Evolutionary conservation across 2,329 filamentous ascomycete species (phyloP).

Genomic region (Beauveria brongniartii): DNA sequence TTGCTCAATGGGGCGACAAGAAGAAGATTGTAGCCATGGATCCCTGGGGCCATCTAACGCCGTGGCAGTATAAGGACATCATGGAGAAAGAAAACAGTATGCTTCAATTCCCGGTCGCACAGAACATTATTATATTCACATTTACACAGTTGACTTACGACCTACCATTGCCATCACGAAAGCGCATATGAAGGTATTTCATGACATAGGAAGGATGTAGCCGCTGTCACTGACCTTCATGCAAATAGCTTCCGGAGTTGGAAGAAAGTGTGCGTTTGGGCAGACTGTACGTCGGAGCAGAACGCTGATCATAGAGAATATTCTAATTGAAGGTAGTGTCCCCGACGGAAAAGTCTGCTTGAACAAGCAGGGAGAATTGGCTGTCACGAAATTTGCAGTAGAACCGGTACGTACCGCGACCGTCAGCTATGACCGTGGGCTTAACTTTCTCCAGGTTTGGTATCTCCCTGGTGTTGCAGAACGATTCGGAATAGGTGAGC

Average conservation of each 20-base stretch:
- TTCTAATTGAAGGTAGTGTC: conserved; percentile 27
- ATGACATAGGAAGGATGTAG: not conserved
- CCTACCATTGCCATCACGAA: conserved; percentile 89
- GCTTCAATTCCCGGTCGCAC: conserved; percentile 12
- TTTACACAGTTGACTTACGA: conserved; percentile 60
- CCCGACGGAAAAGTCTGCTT: conserved; percentile 85
- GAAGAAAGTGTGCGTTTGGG: conserved; percentile 79
- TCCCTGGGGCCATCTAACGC: conserved; percentile 79
- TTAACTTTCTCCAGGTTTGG: conserved; percentile 46
- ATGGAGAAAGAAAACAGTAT: conserved; percentile 66
- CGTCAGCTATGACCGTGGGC: not conserved
- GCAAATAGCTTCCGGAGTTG: conserved; percentile 67
- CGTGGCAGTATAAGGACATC: conserved; percentile 72
- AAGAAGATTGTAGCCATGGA: conserved; percentile 99
- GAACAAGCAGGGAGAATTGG: conserved; percentile 77
- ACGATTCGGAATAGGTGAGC: conserved; percentile 75
- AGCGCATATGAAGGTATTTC: conserved; percentile 72
- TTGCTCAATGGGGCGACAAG: conserved; percentile 78
- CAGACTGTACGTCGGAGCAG: conserved; percentile 47
- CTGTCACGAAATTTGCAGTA: conserved; percentile 93
- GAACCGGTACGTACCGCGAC: conserved; percentile 68
- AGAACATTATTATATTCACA: conserved; percentile 11
- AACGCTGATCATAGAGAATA: conserved; percentile 11
- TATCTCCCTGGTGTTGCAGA: conserved; percentile 83
- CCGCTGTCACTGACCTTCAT: not conserved